Base-by-base conservation (phyloP, 176 grass and related monocot species). In the Otatea glauca region DNA sequence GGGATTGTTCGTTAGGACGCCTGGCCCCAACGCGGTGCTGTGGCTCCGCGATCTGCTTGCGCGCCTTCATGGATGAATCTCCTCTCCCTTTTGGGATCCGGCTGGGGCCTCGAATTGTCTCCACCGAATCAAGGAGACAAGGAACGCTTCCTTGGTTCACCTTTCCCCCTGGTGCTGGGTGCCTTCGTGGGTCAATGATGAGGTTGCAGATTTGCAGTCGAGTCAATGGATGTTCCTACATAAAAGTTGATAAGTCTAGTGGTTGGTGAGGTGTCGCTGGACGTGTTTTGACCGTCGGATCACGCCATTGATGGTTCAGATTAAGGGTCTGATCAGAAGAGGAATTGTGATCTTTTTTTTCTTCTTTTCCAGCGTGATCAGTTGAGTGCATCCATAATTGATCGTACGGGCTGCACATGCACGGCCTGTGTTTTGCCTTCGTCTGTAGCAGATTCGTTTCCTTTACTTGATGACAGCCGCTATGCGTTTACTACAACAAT, bases 211-310 rank as follows among this genome's bases (percentile, higher is more conserved):
- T 55, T 66, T 79, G 60, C 87, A 20, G 60, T 84, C 74, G 58
- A 83, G 68, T 88, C 87, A 79, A 65, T 74, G 66, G 56, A 73
- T 72, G n/a, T 23, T 83, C 12, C 20, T 59, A 0, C 47, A 2
- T 20, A 45, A 42, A 42, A 63, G 55, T 17, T 49, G 41, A 44
- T 11, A 29, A 34, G 77, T 37, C 25, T 68, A 24, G 15, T 20
- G 15, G 20, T 51, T 55, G 0, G 53, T 50, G 21, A 29, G 48
- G 53, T 68, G 51, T 42, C 12, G 4, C 23, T 74, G 12, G 70
- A 20, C 63, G 20, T 81, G 45, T 86, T 86, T 4, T 76, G 64
- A 37, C 77, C 64, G 64, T 81, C 54, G 25, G 85, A 91, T 72
- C 13, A 37, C 58, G 25, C 65, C 43, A 18, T 45, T 23, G 50